Percentiles rank a stretch among this genome's conserved stretches.
Conservation (phyloP, 768 basidiomycete species). For the Macrocybe gigantea region DNA sequence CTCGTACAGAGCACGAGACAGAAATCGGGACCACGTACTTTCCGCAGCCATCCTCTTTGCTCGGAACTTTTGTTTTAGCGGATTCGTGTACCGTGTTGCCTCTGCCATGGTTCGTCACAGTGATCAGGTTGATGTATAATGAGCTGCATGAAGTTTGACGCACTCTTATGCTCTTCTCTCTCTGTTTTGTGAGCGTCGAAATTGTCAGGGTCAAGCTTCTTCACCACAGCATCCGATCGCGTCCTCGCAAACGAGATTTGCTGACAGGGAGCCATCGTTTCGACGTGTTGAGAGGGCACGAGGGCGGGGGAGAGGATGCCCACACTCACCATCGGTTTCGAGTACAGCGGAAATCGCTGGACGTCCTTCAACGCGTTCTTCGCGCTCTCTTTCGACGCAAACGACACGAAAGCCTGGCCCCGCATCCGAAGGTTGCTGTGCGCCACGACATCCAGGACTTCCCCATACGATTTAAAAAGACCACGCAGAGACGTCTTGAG, state of each 20-base stretch:
- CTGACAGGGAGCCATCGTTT: constrained; percentile 31
- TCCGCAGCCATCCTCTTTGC: constrained; percentile 79
- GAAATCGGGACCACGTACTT: constrained; percentile 37
- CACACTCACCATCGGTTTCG: constrained; percentile 86
- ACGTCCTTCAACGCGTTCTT: constrained; percentile 90
- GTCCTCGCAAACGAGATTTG: constrained; percentile 93
- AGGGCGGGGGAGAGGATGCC: neutral
- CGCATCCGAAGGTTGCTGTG: constrained; percentile 95
- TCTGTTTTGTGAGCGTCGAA: constrained; percentile 72
- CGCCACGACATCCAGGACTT: constrained; percentile 92
- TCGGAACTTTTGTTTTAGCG: constrained; percentile 79
- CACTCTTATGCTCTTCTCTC: constrained; percentile 84
- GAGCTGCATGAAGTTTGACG: constrained; percentile 15
- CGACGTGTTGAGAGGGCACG: neutral
- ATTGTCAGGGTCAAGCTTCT: constrained; percentile 57
- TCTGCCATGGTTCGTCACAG: constrained; percentile 34
- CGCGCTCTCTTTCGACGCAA: constrained; percentile 77
- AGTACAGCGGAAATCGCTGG: constrained; percentile 89
- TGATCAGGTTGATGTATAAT: neutral
- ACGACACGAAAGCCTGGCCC: constrained; percentile 97
- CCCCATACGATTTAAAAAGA: constrained; percentile 91
- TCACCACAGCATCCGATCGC: constrained; percentile 86
- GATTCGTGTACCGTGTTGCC: constrained; percentile 81
- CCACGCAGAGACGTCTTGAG: constrained; percentile 83
- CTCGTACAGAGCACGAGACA: constrained; percentile 1